phyloP scores from a whole-genome alignment of 1,139 yeast species.

The Ogataea hybrid region DNA sequence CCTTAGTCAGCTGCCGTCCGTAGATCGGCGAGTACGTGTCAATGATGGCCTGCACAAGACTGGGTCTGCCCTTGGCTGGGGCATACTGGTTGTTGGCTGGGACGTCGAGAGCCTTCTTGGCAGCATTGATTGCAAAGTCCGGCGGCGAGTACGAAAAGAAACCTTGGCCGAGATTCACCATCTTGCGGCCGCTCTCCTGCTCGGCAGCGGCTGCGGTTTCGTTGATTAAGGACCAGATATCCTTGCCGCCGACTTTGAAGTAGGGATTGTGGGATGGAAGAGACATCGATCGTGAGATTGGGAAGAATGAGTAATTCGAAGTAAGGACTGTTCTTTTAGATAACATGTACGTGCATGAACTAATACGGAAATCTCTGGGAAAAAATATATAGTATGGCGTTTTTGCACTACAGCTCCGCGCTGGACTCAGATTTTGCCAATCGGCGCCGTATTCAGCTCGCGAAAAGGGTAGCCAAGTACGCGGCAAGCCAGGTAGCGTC shows the following conservation, averaged over 20 bases:
- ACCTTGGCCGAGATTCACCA: slow-evolving; percentile 92
- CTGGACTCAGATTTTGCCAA: slow-evolving; percentile 8
- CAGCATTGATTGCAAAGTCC: slow-evolving; percentile 79
- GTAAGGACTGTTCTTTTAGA: slow-evolving; percentile 3
- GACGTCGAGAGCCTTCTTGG: slow-evolving; percentile 66
- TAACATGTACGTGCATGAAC: slow-evolving; percentile 9
- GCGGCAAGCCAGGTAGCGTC: slow-evolving; percentile 9
- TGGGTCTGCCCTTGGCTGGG: slow-evolving; percentile 84
- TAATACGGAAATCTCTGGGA: slow-evolving; percentile 2
- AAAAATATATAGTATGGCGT: slow-evolving; percentile 6
- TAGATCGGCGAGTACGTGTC: slow-evolving; percentile 68
- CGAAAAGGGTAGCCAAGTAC: background rate
- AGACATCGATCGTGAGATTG: slow-evolving; percentile 9
- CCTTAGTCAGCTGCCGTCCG: slow-evolving; percentile 51
- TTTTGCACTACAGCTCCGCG: slow-evolving; percentile 3
- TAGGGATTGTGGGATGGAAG: slow-evolving; percentile 54
- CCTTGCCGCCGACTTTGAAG: slow-evolving; percentile 68
- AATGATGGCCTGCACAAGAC: slow-evolving; percentile 65
- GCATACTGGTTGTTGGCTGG: slow-evolving; percentile 89
- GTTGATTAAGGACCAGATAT: slow-evolving; percentile 91
- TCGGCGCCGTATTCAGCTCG: slow-evolving; percentile 2
- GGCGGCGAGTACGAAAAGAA: slow-evolving; percentile 96
- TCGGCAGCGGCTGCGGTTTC: slow-evolving; percentile 87
- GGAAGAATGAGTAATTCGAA: background rate
- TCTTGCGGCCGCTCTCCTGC: slow-evolving; percentile 60